phyloP scores from a whole-genome alignment of 2,329 filamentous ascomycete genomes.

The Purpureocillium lavendulum region DNA sequence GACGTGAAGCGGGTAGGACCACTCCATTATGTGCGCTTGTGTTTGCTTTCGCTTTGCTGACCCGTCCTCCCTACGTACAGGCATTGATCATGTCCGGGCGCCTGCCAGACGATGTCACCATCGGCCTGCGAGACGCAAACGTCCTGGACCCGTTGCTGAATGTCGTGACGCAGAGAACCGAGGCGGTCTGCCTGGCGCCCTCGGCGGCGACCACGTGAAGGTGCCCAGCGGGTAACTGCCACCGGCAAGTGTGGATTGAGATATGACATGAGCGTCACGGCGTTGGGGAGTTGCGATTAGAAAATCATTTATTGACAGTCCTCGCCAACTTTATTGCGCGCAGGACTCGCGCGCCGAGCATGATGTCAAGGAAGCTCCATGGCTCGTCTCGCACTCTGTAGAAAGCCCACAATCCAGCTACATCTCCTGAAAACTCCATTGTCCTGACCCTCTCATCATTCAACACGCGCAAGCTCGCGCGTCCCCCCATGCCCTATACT shows the following conservation, averaged over 20 bases:
- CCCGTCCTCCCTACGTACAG: too few species aligned
- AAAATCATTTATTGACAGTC: background rate
- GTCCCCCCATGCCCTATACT: too few species aligned
- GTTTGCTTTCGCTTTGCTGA: too few species aligned
- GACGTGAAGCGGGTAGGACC: conserved; percentile 59
- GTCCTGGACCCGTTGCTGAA: conserved; percentile 61
- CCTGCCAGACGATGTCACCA: conserved; percentile 63
- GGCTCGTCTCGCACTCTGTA: too few species aligned
- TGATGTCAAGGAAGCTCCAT: background rate
- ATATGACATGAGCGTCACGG: background rate
- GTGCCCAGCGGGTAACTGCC: background rate
- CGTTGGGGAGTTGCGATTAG: conserved; percentile 2
- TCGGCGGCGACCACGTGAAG: background rate
- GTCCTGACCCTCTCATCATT: too few species aligned
- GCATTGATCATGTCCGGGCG: conserved; percentile 39
- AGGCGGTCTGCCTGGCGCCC: conserved; percentile 27
- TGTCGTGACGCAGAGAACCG: conserved; percentile 59
- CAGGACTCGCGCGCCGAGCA: background rate
- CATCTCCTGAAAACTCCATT: too few species aligned
- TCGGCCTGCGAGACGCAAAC: conserved; percentile 73
- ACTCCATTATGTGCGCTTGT: background rate
- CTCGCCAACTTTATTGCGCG: too few species aligned
- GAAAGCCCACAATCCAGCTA: too few species aligned
- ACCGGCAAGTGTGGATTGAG: background rate
- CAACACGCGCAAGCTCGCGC: too few species aligned